These are phyloP conservation scores for Hordeum marinum DNA, from an alignment of 176 grass and related monocot species.

Conservation along the genomic window DNA sequence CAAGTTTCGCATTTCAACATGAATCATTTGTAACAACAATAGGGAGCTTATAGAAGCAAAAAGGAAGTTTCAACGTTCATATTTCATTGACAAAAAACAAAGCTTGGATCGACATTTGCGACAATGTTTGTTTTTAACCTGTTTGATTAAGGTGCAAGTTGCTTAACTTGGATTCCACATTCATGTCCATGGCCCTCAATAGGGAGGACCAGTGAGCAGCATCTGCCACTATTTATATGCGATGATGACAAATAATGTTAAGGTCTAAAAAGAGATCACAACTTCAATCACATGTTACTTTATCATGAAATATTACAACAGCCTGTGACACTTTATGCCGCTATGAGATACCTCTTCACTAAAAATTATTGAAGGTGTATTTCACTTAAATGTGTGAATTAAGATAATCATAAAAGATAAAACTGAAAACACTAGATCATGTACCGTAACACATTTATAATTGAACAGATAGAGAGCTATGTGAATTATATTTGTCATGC, in stretches of 20 bases:
- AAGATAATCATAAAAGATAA: neutral
- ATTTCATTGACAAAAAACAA: constrained; percentile 5
- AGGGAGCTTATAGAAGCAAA: neutral
- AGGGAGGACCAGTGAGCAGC: neutral
- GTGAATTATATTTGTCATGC: neutral
- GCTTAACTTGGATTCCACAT: constrained; percentile 2
- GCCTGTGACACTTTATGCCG: neutral
- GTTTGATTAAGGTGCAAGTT: neutral
- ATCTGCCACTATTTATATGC: neutral
- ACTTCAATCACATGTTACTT: neutral
- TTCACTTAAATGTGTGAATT: neutral
- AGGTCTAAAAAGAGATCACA: neutral
- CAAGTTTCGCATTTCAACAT: neutral
- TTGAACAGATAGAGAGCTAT: neutral
- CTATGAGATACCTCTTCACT: neutral
- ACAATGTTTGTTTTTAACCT: neutral
- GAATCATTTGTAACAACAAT: neutral
- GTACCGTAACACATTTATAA: neutral
- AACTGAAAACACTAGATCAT: neutral
- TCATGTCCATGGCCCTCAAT: neutral
- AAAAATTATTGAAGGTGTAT: neutral
- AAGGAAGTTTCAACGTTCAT: neutral
- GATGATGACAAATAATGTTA: neutral
- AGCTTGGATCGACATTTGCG: neutral
- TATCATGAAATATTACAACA: neutral